Conservation (phyloP, 345 rosid species). For the Trapa bicornis region DNA sequence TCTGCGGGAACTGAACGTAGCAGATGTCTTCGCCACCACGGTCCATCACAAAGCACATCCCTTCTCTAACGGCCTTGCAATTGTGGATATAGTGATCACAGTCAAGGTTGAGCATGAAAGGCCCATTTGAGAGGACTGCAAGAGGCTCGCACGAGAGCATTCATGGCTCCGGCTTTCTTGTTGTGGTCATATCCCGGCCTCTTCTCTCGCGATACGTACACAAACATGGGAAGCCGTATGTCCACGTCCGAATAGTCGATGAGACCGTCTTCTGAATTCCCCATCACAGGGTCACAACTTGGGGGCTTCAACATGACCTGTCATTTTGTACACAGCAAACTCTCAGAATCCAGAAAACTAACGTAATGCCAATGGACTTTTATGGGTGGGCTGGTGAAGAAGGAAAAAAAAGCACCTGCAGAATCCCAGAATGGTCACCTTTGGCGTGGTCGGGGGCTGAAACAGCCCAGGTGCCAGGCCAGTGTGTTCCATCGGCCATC, state of each 20-base stretch:
- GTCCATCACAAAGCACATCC: slow-evolving; percentile 22
- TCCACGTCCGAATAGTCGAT: slow-evolving; percentile 65
- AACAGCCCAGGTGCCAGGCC: slow-evolving; percentile 80
- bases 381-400: background rate
- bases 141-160: slow-evolving; percentile 71
- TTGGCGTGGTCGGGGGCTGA: slow-evolving; percentile 56
- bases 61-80: slow-evolving; percentile 78
- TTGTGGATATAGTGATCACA: slow-evolving; percentile 89
- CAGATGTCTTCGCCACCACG: slow-evolving; percentile 81
- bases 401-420: slow-evolving; percentile 25
- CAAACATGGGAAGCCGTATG: slow-evolving; percentile 5
- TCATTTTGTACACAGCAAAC: background rate
- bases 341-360: background rate
- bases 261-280: slow-evolving; percentile 49
- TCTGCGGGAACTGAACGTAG: slow-evolving; percentile 15
- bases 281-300: slow-evolving; percentile 50
- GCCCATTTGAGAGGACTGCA: slow-evolving; percentile 75
- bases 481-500: slow-evolving; percentile 99
- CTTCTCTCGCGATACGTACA: no score
- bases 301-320: slow-evolving; percentile 94
- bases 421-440: slow-evolving; percentile 87
- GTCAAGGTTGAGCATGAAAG: slow-evolving; percentile 83
- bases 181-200: slow-evolving; percentile 39
- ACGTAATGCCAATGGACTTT: background rate
- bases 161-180: slow-evolving; percentile 98